Evolutionary conservation across 148 eudicot species (phyloP).

Genomic region (Nepenthes gracilis): DNA sequence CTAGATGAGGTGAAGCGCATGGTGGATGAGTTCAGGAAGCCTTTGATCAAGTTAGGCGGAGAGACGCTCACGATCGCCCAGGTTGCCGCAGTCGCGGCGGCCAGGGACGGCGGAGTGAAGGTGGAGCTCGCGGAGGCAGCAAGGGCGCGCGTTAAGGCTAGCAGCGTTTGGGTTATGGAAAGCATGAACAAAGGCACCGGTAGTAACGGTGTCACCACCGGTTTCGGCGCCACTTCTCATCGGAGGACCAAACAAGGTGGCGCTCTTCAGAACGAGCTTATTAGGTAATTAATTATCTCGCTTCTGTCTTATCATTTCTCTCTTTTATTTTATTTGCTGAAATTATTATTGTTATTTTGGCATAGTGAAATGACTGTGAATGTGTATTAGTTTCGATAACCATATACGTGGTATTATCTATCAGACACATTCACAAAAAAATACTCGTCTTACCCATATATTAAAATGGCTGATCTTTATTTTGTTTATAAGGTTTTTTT

Average conservation of each 20-base stretch:
- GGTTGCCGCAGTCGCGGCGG: constrained; percentile 20
- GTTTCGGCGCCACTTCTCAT: constrained; percentile 26
- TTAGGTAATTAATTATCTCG: constrained; percentile 8
- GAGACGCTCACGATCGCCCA: constrained; percentile 17
- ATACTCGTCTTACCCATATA: too few species aligned
- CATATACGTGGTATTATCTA: too few species aligned
- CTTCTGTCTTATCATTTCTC: too few species aligned
- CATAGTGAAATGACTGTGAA: too few species aligned
- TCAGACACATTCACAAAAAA: too few species aligned
- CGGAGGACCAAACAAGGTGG: constrained; percentile 21
- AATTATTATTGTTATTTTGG: too few species aligned
- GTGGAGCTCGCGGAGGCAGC: constrained; percentile 22
- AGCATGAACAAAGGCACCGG: constrained; percentile 19
- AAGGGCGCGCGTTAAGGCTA: constrained; percentile 20
- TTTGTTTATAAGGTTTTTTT: too few species aligned
- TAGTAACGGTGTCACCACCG: constrained; percentile 24
- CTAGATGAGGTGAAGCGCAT: constrained; percentile 21
- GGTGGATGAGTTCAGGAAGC: constrained; percentile 16
- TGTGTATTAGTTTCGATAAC: too few species aligned
- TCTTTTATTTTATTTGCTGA: too few species aligned
- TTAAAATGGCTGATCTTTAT: too few species aligned
- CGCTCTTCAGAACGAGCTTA: constrained; percentile 23
- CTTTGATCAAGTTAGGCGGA: constrained; percentile 12
- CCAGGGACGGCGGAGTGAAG: background rate
- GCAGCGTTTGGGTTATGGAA: constrained; percentile 28